phyloP scores from a whole-genome alignment of 164 flowering plant genomes.

The Brasenia schreberi region DNA sequence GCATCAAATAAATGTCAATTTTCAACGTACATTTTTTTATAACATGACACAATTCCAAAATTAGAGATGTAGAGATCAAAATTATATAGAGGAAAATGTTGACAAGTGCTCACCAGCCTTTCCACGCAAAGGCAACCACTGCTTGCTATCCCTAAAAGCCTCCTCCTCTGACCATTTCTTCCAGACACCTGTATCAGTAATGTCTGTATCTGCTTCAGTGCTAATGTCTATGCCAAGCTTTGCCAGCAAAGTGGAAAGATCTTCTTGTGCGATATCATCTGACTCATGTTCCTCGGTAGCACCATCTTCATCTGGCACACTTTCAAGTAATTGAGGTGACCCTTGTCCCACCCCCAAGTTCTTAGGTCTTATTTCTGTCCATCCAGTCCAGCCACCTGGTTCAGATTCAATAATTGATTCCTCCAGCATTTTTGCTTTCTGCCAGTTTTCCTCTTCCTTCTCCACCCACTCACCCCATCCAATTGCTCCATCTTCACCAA shows the following conservation, averaged over 20 bases:
- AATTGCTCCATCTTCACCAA: constrained; percentile 93
- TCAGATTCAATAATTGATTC: constrained; percentile 24
- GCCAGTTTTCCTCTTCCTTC: constrained; percentile 80
- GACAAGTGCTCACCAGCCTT: constrained; percentile 32
- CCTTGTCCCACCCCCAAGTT: constrained; percentile 9
- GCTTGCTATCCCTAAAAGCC: constrained; percentile 42
- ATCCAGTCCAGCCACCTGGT: constrained; percentile 94
- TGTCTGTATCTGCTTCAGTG: constrained; percentile 43
- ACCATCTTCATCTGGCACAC: not conserved
- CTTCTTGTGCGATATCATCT: constrained; percentile 35
- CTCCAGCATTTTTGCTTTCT: constrained; percentile 36
- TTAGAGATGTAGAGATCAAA: too few relatives aligned
- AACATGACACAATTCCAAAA: too few relatives aligned
- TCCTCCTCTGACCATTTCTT: constrained; percentile 81
- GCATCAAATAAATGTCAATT: not conserved
- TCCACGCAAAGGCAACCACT: constrained; percentile 85
- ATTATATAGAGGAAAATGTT: constrained; percentile 1
- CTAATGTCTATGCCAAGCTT: constrained; percentile 66
- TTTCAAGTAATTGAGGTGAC: constrained; percentile 10
- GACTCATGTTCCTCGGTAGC: constrained; percentile 27
- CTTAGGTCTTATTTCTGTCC: constrained; percentile 52
- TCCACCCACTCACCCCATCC: constrained; percentile 93
- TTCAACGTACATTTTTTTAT: not conserved
- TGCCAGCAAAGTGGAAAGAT: constrained; percentile 58
- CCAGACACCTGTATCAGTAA: constrained; percentile 64